phyloP scores from a whole-genome alignment of 148 eudicot species.

The Rhododendron ferrugineum region DNA sequence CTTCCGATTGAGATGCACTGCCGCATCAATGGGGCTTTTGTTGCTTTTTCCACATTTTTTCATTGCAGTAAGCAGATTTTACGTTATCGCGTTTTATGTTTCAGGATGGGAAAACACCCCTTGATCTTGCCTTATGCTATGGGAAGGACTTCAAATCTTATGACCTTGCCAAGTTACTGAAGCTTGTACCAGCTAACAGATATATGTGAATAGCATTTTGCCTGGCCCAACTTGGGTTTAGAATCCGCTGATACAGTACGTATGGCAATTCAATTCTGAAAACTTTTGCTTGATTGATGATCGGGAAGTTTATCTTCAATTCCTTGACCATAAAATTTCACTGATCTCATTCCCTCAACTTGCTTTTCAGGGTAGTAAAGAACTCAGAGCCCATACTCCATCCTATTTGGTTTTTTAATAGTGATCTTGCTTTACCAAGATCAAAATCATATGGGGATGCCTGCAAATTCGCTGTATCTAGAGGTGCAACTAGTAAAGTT shows the following conservation, averaged over 20 bases:
- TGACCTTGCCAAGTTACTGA: conserved; percentile 81
- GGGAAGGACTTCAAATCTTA: conserved; percentile 94
- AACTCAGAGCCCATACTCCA: background rate
- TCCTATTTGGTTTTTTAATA: background rate
- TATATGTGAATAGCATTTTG: conserved; percentile 20
- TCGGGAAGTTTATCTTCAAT: background rate
- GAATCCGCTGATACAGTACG: background rate
- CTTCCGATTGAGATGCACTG: background rate
- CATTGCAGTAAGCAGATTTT: background rate
- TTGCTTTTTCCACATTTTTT: background rate
- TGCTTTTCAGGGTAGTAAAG: background rate
- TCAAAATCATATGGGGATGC: background rate
- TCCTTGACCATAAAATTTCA: background rate
- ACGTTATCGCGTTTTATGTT: background rate
- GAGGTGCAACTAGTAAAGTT: background rate
- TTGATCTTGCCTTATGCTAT: conserved; percentile 77
- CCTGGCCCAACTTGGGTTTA: background rate
- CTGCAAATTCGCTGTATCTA: background rate
- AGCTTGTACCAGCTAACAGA: conserved; percentile 60
- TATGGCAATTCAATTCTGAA: background rate
- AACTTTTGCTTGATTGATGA: background rate
- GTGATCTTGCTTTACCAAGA: background rate
- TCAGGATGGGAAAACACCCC: conserved; percentile 81
- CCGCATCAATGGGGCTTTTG: background rate
- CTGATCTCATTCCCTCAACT: background rate